Percentiles rank a stretch among this genome's conserved stretches.
Conservation (phyloP, 768 basidiomycete genomes). For the Naganishia antarctica region DNA sequence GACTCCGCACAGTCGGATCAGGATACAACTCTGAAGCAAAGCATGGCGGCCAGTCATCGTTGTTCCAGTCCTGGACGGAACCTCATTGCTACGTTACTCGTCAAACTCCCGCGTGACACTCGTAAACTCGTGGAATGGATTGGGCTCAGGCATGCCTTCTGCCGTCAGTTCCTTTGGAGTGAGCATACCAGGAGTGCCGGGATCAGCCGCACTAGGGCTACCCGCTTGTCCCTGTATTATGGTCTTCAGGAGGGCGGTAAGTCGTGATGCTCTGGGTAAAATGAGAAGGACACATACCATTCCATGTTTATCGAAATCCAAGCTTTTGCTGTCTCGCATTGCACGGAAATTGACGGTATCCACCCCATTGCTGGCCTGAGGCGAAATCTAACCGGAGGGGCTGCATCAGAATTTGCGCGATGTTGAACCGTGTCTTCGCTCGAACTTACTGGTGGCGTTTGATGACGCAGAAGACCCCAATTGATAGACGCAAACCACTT, state of each 20-base stretch:
- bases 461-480: conserved; percentile 92
- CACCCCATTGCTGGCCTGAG: conserved; percentile 66
- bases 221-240: conserved; percentile 49
- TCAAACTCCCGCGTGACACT: conserved; percentile 64
- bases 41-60: neutral
- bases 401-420: neutral
- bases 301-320: conserved; percentile 66
- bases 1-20: too few relatives aligned
- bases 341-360: conserved; percentile 87
- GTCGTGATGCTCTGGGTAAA: neutral
- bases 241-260: conserved; percentile 35
- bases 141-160: conserved; percentile 52
- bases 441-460: conserved; percentile 76
- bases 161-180: conserved; percentile 45
- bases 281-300: conserved; percentile 32
- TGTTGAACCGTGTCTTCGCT: too few relatives aligned
- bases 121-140: conserved; percentile 80
- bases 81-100: conserved; percentile 29
- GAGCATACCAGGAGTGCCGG: conserved; percentile 44
- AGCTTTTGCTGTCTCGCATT: conserved; percentile 80
- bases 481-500: conserved; percentile 96
- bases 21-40: too few relatives aligned
- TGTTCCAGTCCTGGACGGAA: neutral
- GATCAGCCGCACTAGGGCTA: conserved; percentile 40
- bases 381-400: conserved; percentile 64